These are phyloP conservation scores for Apiospora kogelbergensis DNA, from an alignment of 2,329 filamentous ascomycete species.

Conservation along the genomic window DNA sequence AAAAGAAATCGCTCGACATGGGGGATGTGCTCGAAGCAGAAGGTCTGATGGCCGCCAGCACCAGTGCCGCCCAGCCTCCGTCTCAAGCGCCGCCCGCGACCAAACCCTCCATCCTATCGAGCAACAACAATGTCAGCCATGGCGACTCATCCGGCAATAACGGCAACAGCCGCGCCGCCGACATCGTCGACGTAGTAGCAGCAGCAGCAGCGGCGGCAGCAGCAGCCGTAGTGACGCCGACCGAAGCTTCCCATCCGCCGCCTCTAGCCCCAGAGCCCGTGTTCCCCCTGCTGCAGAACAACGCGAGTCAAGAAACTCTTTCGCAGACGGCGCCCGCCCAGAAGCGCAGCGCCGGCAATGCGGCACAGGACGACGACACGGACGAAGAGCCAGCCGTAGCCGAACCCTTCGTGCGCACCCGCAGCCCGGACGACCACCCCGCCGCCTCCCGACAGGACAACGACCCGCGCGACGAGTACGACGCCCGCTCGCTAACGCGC, in stretches of 20 bases:
- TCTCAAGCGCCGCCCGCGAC: neutral
- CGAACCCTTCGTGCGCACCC: slow-evolving; percentile 56
- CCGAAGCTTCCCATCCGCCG: neutral
- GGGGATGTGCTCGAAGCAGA: slow-evolving; percentile 6
- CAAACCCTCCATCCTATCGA: neutral
- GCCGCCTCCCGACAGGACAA: slow-evolving; percentile 14
- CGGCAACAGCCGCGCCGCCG: slow-evolving; percentile 7
- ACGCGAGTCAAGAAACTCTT: slow-evolving; percentile 37
- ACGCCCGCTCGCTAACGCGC: slow-evolving; percentile 29
- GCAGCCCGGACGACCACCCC: slow-evolving; percentile 48
- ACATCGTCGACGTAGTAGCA: neutral
- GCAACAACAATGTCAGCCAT: neutral
- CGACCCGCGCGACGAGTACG: slow-evolving; percentile 22
- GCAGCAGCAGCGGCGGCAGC: neutral
- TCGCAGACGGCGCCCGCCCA: slow-evolving; percentile 29
- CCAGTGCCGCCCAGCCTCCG: neutral
- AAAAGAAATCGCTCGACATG: neutral
- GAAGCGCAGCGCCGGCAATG: slow-evolving; percentile 19
- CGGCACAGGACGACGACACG: slow-evolving; percentile 47
- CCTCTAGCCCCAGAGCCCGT: slow-evolving; percentile 24
- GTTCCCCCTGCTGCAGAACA: slow-evolving; percentile 43
- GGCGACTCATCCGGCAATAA: slow-evolving; percentile 15
- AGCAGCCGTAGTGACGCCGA: neutral
- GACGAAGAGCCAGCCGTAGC: slow-evolving; percentile 60
- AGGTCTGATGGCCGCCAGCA: slow-evolving; percentile 2